Percentiles rank a stretch among this genome's conserved stretches.
Conservation (phyloP, 2,329 filamentous ascomycete species). For the Monosporascus sp. region DNA sequence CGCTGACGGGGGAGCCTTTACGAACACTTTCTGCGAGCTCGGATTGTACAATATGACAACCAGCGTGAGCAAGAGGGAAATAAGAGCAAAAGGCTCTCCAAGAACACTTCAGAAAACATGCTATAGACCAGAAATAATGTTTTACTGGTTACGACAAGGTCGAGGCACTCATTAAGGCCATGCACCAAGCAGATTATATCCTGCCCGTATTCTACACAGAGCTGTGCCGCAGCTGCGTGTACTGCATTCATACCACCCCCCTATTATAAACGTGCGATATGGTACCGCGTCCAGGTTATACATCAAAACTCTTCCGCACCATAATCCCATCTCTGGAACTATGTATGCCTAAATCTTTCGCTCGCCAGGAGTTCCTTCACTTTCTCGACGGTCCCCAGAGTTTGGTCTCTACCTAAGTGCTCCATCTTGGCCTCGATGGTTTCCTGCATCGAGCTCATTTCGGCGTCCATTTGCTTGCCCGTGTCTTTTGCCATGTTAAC, state of each 20-base stretch:
- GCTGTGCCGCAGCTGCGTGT: background rate
- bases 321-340: constrained; percentile 4
- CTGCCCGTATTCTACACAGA: too few species aligned
- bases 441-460: constrained; percentile 28
- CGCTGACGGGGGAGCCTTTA: too few species aligned
- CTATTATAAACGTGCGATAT: background rate
- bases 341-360: constrained; percentile 38
- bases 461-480: constrained; percentile 42
- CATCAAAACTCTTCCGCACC: background rate
- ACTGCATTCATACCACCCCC: background rate
- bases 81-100: too few species aligned
- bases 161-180: too few species aligned
- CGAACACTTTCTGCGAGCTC: too few species aligned
- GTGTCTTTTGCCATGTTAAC: constrained; percentile 34
- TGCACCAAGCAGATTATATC: too few species aligned
- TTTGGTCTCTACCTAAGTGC: constrained; percentile 48
- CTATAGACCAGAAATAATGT: too few species aligned
- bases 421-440: constrained; percentile 47
- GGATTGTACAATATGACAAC: too few species aligned
- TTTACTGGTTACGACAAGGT: too few species aligned
- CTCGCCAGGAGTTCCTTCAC: constrained; percentile 52
- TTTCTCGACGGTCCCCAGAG: constrained; percentile 45
- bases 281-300: background rate
- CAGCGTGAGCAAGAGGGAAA: too few species aligned
- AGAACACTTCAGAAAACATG: too few species aligned